A percentile compares a stretch with the other conserved stretches of the same genome.
These are phyloP conservation scores for Candida peoriensis DNA, from an alignment of 805 yeast species.

Conservation along the genomic window DNA sequence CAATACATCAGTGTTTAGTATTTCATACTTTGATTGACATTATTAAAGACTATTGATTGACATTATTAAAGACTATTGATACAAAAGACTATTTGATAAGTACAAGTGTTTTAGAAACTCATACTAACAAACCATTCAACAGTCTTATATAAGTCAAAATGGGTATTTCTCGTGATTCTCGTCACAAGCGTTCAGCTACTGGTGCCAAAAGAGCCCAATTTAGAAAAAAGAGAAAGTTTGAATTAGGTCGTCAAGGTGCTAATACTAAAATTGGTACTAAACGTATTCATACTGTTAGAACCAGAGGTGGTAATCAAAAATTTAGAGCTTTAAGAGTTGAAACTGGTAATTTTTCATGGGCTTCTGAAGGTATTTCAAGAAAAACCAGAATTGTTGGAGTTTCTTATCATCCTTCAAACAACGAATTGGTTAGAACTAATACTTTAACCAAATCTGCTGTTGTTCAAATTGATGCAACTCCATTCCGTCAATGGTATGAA, in stretches of 20 bases:
- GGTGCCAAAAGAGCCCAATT: constrained; percentile 99
- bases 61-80: no score
- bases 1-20: no score
- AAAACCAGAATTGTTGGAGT: constrained; percentile 99
- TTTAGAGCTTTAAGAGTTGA: constrained; percentile 99
- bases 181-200: constrained; percentile 99
- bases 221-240: constrained; percentile 99
- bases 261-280: constrained; percentile 98
- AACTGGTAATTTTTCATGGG: constrained; percentile 99
- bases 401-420: constrained; percentile 99
- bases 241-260: constrained; percentile 99
- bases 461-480: constrained; percentile 99
- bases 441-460: constrained; percentile 98
- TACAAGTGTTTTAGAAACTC: neutral
- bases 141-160: constrained; percentile 51
- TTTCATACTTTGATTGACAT: no score
- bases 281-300: constrained; percentile 98
- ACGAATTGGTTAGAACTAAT: constrained; percentile 99
- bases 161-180: constrained; percentile 99
- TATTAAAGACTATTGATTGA: no score
- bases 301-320: constrained; percentile 99
- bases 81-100: constrained; percentile 1
- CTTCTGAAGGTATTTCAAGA: constrained; percentile 96
- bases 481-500: constrained; percentile 99
- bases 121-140: constrained; percentile 14